Percentiles rank a stretch among this genome's conserved stretches.
These are phyloP conservation scores for Glycyrrhiza uralensis DNA, from an alignment of 306 rosid genomes.

Conservation along the genomic window DNA sequence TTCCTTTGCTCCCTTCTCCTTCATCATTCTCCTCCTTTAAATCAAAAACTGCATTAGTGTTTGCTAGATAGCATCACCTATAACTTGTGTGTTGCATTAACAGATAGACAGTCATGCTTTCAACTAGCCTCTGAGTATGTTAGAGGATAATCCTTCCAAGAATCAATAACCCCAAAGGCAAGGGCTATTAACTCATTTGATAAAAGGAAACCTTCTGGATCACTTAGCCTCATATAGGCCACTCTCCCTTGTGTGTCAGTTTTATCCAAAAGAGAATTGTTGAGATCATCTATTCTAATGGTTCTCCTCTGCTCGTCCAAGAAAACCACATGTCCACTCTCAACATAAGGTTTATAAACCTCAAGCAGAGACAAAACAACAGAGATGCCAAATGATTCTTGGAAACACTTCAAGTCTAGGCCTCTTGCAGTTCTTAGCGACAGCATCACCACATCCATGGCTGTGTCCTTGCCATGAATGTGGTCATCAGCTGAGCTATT, in stretches of 20 bases:
- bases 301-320: constrained; percentile 54
- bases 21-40: too few species aligned
- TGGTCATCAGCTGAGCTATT: constrained; percentile 31
- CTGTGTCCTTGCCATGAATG: constrained; percentile 50
- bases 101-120: constrained; percentile 4
- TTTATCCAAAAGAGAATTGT: constrained; percentile 10
- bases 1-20: too few species aligned
- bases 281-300: constrained; percentile 43
- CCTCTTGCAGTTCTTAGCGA: constrained; percentile 81
- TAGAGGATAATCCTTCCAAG: constrained; percentile 33
- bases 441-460: constrained; percentile 81
- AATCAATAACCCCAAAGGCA: constrained; percentile 70
- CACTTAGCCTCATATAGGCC: constrained; percentile 68
- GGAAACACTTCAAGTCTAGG: constrained; percentile 58
- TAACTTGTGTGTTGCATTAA: constrained; percentile 3
- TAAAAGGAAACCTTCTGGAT: constrained; percentile 90
- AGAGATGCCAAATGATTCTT: constrained; percentile 53
- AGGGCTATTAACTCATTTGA: constrained; percentile 83
- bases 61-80: neutral
- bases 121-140: neutral
- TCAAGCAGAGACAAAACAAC: constrained; percentile 55
- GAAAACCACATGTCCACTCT: constrained; percentile 77
- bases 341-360: constrained; percentile 61
- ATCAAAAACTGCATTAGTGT: too few species aligned
- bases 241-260: constrained; percentile 19